Evolutionary conservation across 768 basidiomycete genomes (phyloP).

Genomic region (Atractiella rhizophila): DNA sequence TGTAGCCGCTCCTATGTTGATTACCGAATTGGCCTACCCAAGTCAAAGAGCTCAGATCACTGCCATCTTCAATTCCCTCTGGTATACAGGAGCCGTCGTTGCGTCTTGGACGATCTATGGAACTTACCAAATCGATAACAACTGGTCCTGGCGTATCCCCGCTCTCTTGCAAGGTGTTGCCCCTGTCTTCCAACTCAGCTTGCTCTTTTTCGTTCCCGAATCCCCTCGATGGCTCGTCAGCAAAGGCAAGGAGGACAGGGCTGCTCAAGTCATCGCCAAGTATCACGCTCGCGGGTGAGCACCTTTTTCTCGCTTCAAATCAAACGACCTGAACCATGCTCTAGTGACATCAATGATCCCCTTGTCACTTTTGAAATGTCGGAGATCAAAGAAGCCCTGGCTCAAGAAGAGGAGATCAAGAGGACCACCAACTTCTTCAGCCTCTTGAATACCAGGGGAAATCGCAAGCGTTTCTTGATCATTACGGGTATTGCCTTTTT

Average conservation of each 20-base stretch:
- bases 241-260: slow-evolving; percentile 47
- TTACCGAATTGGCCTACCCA: slow-evolving; percentile 1
- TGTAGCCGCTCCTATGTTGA: slow-evolving; percentile 1
- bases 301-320: not conserved
- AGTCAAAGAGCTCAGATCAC: not conserved
- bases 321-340: not conserved
- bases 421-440: slow-evolving; percentile 26
- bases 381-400: slow-evolving; percentile 17
- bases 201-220: slow-evolving; percentile 55
- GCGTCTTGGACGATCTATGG: slow-evolving; percentile 1
- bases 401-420: slow-evolving; percentile 18
- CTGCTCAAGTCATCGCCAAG: slow-evolving; percentile 44
- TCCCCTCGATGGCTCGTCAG: slow-evolving; percentile 59
- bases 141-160: slow-evolving; percentile 62
- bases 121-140: slow-evolving; percentile 12
- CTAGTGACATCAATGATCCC: slow-evolving; percentile 23
- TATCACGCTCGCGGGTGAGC: slow-evolving; percentile 54
- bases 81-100: not conserved
- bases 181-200: slow-evolving; percentile 37
- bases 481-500: slow-evolving; percentile 41
- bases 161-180: slow-evolving; percentile 49
- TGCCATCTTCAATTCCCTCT: slow-evolving; percentile 1
- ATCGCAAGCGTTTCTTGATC: slow-evolving; percentile 32
- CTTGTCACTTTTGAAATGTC: slow-evolving; percentile 16
- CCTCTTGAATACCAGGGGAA: slow-evolving; percentile 30